phyloP scores from a whole-genome alignment of 2,329 filamentous ascomycete species.

The Colletotrichum phormii region DNA sequence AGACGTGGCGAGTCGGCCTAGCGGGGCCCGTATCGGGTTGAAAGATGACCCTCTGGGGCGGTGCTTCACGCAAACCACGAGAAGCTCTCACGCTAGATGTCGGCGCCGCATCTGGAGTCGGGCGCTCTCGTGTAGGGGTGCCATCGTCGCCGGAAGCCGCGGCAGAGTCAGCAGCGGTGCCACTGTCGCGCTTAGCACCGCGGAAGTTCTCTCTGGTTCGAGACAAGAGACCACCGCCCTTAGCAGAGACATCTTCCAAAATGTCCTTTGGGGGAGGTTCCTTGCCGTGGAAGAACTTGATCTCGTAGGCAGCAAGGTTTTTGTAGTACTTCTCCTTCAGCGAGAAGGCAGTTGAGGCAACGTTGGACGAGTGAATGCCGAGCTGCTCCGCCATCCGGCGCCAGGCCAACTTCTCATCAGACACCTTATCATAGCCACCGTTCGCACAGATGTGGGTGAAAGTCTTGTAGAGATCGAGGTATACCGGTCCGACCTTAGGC shows the following conservation, averaged over 20 bases:
- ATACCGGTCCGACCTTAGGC: conserved; percentile 81
- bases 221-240: conserved; percentile 82
- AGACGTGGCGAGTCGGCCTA: conserved; percentile 71
- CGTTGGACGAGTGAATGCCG: conserved; percentile 78
- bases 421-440: conserved; percentile 89
- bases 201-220: conserved; percentile 83
- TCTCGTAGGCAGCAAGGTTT: conserved; percentile 89
- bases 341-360: conserved; percentile 85
- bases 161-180: conserved; percentile 29
- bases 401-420: conserved; percentile 87
- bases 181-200: conserved; percentile 57
- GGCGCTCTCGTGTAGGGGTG: conserved; percentile 67
- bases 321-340: conserved; percentile 92
- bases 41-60: conserved; percentile 85
- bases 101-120: conserved; percentile 60
- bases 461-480: conserved; percentile 81
- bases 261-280: conserved; percentile 91
- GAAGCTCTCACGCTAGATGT: conserved; percentile 67
- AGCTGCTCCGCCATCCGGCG: conserved; percentile 82
- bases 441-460: conserved; percentile 81
- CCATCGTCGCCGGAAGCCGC: conserved; percentile 45
- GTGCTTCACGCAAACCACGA: conserved; percentile 81
- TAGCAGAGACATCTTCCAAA: conserved; percentile 87
- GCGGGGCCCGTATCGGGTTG: conserved; percentile 80
- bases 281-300: conserved; percentile 79